phyloP scores from a whole-genome alignment of 257 asterid species.

The Solanum chmielewskii region DNA sequence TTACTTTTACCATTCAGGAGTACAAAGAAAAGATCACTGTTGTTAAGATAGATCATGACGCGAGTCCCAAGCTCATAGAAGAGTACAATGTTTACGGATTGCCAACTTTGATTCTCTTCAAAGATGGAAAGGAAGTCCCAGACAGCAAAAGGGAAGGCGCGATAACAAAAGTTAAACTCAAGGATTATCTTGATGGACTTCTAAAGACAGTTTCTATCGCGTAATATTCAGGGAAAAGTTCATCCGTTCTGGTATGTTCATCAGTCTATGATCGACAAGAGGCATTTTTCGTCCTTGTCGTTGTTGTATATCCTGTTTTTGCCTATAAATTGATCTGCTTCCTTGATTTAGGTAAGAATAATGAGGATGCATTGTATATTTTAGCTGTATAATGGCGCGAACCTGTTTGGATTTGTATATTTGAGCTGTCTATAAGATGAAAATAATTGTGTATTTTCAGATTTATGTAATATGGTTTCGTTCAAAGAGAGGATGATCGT shows the following conservation, averaged over 20 bases:
- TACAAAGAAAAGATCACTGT: constrained; percentile 57
- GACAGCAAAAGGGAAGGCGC: constrained; percentile 85
- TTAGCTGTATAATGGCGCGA: neutral
- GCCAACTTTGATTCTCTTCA: constrained; percentile 67
- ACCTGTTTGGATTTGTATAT: neutral
- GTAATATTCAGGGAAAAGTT: constrained; percentile 2
- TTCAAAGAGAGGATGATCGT: neutral
- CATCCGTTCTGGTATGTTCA: neutral
- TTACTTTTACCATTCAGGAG: constrained; percentile 27
- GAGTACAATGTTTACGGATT: constrained; percentile 78
- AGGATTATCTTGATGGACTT: constrained; percentile 48
- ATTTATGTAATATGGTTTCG: neutral
- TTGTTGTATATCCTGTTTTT: neutral
- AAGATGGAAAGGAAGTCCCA: constrained; percentile 64
- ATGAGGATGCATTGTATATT: neutral
- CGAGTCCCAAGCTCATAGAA: constrained; percentile 68
- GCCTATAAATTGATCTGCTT: neutral
- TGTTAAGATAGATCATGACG: constrained; percentile 75
- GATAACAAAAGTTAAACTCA: constrained; percentile 61
- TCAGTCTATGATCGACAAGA: neutral
- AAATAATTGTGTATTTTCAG: neutral
- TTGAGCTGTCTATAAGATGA: neutral
- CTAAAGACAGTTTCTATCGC: constrained; percentile 36
- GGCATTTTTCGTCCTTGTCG: neutral
- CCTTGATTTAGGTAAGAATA: neutral